Conservation (phyloP, 75 land plant species). For the Pinus taeda region DNA sequence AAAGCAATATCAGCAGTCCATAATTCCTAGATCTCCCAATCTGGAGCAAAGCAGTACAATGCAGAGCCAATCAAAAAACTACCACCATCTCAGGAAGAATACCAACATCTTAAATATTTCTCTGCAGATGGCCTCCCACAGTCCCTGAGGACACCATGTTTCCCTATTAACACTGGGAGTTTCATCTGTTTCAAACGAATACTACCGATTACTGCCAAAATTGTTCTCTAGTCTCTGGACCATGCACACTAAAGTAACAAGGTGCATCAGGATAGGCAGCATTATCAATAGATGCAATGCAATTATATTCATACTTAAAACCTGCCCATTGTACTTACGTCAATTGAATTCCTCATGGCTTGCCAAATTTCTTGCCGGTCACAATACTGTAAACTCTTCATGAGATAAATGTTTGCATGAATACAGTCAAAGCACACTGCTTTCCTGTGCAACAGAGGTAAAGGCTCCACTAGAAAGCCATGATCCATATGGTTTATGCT, state of each 20-base stretch:
- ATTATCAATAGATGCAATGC: background rate
- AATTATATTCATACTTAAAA: background rate
- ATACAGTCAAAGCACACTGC: background rate
- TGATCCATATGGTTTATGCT: background rate
- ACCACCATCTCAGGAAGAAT: background rate
- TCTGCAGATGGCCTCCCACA: constrained; percentile 1
- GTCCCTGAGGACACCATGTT: background rate
- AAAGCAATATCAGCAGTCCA: constrained; percentile 2
- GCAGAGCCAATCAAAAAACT: background rate
- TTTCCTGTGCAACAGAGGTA: no score
- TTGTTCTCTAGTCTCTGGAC: background rate
- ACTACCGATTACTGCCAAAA: background rate
- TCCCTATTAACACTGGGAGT: background rate
- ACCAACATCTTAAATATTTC: background rate
- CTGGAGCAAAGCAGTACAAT: background rate
- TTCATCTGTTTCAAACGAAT: background rate
- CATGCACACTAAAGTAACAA: background rate
- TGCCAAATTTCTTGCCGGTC: background rate
- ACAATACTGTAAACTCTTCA: background rate
- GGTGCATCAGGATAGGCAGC: background rate
- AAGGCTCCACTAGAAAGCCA: background rate
- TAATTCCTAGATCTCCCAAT: background rate
- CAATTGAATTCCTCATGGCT: background rate
- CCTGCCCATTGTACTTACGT: background rate
- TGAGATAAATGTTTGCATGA: background rate